Percentiles rank a stretch among this genome's conserved stretches.
phyloP scores from a whole-genome alignment of 1,284 basidiomycete species.

The Cystobasidiaceae sp. region DNA sequence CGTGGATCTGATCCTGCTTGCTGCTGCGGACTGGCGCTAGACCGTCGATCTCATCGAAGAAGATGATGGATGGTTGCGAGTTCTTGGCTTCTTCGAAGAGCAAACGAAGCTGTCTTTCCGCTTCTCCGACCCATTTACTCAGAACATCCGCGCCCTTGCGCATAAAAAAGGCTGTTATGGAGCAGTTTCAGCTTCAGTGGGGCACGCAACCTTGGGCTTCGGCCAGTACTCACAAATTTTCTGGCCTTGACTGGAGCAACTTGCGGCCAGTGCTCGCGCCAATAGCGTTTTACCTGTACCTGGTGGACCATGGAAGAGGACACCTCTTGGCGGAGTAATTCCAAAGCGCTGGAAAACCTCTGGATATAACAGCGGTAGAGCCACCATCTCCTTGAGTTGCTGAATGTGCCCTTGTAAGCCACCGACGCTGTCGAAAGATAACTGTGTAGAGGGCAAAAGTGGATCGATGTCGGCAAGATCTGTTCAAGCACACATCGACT shows the following conservation, averaged over 20 bases:
- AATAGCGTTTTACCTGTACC: conserved; percentile 91
- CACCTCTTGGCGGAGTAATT: conserved; percentile 91
- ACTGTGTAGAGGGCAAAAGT: conserved; percentile 83
- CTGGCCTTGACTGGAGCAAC: conserved; percentile 80
- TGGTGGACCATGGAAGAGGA: conserved; percentile 93
- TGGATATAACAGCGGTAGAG: conserved; percentile 89
- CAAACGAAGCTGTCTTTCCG: conserved; percentile 88
- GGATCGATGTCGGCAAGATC: conserved; percentile 96
- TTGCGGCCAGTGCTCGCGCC: conserved; percentile 89
- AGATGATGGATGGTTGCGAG: conserved; percentile 91
- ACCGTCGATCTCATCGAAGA: conserved; percentile 98
- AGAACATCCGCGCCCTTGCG: conserved; percentile 97
- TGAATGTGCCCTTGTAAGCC: conserved; percentile 95
- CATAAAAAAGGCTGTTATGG: conserved; percentile 86
- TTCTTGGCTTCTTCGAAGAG: conserved; percentile 94
- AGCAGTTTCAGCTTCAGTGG: background rate
- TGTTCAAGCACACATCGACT: conserved; percentile 34
- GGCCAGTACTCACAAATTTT: conserved; percentile 67
- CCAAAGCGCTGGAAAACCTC: conserved; percentile 95
- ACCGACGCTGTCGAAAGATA: conserved; percentile 96
- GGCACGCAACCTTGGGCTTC: background rate
- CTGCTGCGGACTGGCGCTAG: conserved; percentile 94
- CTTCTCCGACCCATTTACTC: conserved; percentile 99
- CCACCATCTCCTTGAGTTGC: conserved; percentile 97
- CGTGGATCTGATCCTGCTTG: conserved; percentile 99